These are phyloP conservation scores for Moesziomyces sp. DNA, from an alignment of 1,284 basidiomycete species.

Conservation along the genomic window DNA sequence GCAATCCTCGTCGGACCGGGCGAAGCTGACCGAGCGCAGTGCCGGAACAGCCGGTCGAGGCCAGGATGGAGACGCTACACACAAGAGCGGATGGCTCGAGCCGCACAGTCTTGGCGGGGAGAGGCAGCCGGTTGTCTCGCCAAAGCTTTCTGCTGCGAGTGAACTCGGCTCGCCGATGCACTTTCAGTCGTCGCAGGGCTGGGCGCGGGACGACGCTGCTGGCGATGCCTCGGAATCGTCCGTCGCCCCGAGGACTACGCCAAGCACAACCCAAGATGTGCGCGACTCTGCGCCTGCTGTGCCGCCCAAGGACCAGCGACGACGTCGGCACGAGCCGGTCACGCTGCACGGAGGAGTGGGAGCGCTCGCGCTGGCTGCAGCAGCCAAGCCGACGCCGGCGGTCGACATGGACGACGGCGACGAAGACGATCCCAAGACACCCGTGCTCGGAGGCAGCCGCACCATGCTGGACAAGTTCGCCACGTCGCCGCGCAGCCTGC, in stretches of 20 bases:
- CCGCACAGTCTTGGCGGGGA: conserved; percentile 3
- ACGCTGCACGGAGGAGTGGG: neutral
- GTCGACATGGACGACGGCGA: conserved; percentile 14
- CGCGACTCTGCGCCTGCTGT: conserved; percentile 7
- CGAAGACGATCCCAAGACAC: conserved; percentile 41
- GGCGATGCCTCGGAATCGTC: neutral
- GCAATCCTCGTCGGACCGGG: conserved; percentile 10
- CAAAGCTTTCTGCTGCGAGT: neutral
- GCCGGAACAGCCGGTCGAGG: too few species aligned
- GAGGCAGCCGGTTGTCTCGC: conserved; percentile 2
- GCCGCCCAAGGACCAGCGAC: conserved; percentile 22
- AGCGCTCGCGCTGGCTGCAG: neutral
- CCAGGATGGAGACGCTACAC: conserved; percentile 1
- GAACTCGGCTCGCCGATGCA: conserved; percentile 13
- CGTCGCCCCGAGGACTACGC: too few species aligned
- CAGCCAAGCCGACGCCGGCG: neutral
- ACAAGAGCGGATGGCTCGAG: conserved; percentile 2
- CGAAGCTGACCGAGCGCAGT: neutral
- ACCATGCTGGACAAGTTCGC: conserved; percentile 13
- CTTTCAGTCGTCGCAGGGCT: neutral
- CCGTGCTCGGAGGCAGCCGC: conserved; percentile 16
- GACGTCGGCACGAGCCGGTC: conserved; percentile 21
- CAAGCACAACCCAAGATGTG: neutral
- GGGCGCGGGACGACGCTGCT: neutral
- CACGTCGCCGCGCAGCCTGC: conserved; percentile 22